A percentile compares a stretch with the other conserved stretches of the same genome.
Conservation (phyloP, 2,329 filamentous ascomycete species). For the Ophiocordyceps polyrhachis-furcata region DNA sequence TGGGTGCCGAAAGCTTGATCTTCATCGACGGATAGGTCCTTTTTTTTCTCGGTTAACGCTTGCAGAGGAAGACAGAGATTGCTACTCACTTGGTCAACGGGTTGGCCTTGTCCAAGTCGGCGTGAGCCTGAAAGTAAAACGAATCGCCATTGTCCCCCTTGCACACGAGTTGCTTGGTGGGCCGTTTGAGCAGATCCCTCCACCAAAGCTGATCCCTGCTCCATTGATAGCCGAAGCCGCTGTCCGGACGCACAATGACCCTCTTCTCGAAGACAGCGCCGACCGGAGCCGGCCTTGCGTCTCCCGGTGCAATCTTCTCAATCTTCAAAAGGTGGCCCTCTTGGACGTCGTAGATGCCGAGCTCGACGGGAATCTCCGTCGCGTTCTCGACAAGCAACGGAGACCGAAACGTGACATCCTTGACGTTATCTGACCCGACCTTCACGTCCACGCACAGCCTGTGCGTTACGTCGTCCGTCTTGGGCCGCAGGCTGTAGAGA, state of each 20-base stretch:
- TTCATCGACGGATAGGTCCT: constrained; percentile 89
- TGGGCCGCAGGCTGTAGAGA: constrained; percentile 74
- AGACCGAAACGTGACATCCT: constrained; percentile 90
- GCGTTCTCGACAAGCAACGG: constrained; percentile 87
- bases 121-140: constrained; percentile 94
- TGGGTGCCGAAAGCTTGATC: constrained; percentile 74
- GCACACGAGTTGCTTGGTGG: constrained; percentile 76
- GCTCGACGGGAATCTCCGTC: constrained; percentile 85
- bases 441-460: constrained; percentile 82
- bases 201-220: constrained; percentile 79
- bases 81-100: constrained; percentile 52
- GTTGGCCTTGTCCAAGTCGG: constrained; percentile 66
- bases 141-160: constrained; percentile 71
- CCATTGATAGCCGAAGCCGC: constrained; percentile 94
- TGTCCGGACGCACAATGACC: constrained; percentile 73
- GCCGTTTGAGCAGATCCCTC: constrained; percentile 72
- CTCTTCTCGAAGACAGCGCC: constrained; percentile 84
- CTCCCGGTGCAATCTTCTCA: constrained; percentile 88
- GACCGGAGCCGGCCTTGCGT: constrained; percentile 75
- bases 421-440: constrained; percentile 86
- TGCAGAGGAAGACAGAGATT: neutral
- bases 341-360: constrained; percentile 75
- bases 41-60: neutral
- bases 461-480: constrained; percentile 70
- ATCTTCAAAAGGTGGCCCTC: constrained; percentile 90